A percentile compares a stretch with the other conserved stretches of the same genome.
These are phyloP conservation scores for Aphanomyces astaci DNA, from an alignment of 352 stramenopile species.

Conservation along the genomic window DNA sequence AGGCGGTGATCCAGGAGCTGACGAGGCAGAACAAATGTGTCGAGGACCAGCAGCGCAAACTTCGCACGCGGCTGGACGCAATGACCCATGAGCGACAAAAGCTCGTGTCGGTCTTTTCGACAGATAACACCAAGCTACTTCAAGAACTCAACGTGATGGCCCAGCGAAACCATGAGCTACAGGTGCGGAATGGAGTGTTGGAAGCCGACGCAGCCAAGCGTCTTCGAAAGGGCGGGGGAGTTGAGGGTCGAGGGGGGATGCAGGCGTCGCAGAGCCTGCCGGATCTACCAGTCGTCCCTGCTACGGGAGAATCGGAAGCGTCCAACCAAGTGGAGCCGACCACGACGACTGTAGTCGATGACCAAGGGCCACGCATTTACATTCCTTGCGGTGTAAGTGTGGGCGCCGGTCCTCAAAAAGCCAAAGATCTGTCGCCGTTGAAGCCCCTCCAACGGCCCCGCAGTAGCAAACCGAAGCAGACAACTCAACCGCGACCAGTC, in stretches of 20 bases:
- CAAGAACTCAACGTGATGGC: conserved; percentile 53
- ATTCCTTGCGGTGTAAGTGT: conserved; percentile 11
- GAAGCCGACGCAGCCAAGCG: not conserved
- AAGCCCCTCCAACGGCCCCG: not conserved
- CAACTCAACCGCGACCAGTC: not conserved
- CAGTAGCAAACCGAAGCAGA: not conserved
- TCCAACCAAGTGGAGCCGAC: not conserved
- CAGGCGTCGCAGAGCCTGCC: not conserved
- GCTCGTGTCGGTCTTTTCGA: conserved; percentile 55
- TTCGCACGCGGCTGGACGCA: conserved; percentile 54
- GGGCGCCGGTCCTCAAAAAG: not conserved
- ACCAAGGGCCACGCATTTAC: conserved; percentile 5
- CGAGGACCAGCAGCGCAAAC: conserved; percentile 63
- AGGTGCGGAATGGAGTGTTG: conserved; percentile 13
- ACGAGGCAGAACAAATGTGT: conserved; percentile 69
- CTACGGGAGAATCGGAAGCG: not conserved
- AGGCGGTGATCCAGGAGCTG: conserved; percentile 51
- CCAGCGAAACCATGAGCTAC: conserved; percentile 59
- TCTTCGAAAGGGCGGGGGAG: no score
- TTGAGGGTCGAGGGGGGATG: not conserved
- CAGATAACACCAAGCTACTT: conserved; percentile 59
- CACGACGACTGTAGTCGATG: not conserved
- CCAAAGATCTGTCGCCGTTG: not conserved
- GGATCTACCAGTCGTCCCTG: no score
- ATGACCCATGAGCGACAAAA: conserved; percentile 60